Percentiles rank a stretch among this genome's conserved stretches.
phyloP scores from a whole-genome alignment of 108 stramenopile genomes.

The Asterionellopsis glacialis region DNA sequence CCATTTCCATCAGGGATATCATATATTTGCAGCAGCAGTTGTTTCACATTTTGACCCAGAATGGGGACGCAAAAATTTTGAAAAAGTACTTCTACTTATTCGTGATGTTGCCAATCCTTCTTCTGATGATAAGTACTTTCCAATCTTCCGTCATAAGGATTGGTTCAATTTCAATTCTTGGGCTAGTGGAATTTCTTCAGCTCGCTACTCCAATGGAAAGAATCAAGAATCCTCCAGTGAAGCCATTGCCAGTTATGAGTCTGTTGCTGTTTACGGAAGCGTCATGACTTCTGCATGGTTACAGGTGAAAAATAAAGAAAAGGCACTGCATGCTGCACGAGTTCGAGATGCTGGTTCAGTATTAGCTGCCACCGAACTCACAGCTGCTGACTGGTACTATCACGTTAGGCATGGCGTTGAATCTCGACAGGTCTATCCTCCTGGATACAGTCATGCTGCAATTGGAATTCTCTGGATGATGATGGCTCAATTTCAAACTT shows the following conservation, averaged over 20 bases:
- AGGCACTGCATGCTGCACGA: constrained; percentile 33
- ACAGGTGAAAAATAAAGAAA: constrained; percentile 24
- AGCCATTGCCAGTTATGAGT: constrained; percentile 92
- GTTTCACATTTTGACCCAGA: constrained; percentile 74
- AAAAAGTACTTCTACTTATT: constrained; percentile 74
- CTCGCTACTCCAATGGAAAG: constrained; percentile 84
- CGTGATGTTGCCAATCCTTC: constrained; percentile 91
- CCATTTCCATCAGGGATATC: constrained; percentile 93
- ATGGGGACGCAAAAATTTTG: constrained; percentile 82
- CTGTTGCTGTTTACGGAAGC: constrained; percentile 82
- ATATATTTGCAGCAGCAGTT: constrained; percentile 90
- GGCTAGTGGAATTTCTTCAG: constrained; percentile 83
- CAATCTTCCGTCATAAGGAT: constrained; percentile 82
- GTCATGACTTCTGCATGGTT: constrained; percentile 41
- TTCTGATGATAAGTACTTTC: constrained; percentile 74
- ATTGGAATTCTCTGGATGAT: constrained; percentile 82
- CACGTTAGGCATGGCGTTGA: constrained; percentile 61
- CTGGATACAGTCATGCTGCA: constrained; percentile 43
- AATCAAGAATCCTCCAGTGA: constrained; percentile 94
- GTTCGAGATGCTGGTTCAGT: constrained; percentile 65
- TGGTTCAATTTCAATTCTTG: constrained; percentile 85
- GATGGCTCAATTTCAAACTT: constrained; percentile 65
- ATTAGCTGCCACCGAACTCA: constrained; percentile 74
- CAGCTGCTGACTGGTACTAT: constrained; percentile 86
- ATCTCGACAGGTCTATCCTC: constrained; percentile 39